phyloP scores from a whole-genome alignment of 2,329 filamentous ascomycete genomes.

The Pseudogymnoascus pannorum region DNA sequence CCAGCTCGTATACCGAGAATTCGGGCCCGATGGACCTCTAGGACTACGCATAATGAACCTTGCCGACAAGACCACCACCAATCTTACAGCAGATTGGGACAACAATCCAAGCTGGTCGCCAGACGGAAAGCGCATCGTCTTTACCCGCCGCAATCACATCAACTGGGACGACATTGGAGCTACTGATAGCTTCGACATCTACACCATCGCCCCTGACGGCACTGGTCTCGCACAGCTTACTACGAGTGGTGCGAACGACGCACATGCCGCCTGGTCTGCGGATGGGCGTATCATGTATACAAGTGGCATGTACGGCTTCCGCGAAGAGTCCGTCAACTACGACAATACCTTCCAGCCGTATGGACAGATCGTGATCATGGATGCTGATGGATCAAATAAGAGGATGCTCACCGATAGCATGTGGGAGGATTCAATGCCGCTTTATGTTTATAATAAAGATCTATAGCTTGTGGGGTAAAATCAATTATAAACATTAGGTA shows the following conservation, averaged over 20 bases:
- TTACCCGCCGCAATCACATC: slow-evolving; percentile 30
- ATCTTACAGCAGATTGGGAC: slow-evolving; percentile 33
- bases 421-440: slow-evolving; percentile 31
- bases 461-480: neutral
- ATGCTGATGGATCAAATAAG: slow-evolving; percentile 33
- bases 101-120: slow-evolving; percentile 35
- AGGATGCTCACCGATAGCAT: slow-evolving; percentile 26
- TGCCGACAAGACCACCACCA: slow-evolving; percentile 20
- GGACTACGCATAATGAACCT: slow-evolving; percentile 31
- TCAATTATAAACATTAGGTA: too few species aligned
- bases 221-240: slow-evolving; percentile 31
- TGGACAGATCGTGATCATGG: slow-evolving; percentile 38
- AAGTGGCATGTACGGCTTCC: slow-evolving; percentile 38
- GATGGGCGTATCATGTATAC: slow-evolving; percentile 37
- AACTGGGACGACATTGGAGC: slow-evolving; percentile 12
- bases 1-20: slow-evolving; percentile 32
- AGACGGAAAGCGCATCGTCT: slow-evolving; percentile 33
- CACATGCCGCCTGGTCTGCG: slow-evolving; percentile 37
- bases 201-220: slow-evolving; percentile 36
- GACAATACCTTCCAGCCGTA: slow-evolving; percentile 40
- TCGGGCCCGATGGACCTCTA: slow-evolving; percentile 21
- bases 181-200: slow-evolving; percentile 29
- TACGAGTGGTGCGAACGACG: slow-evolving; percentile 34
- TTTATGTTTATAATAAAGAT: slow-evolving; percentile 19
- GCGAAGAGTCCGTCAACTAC: slow-evolving; percentile 34